Evolutionary conservation across 2,329 filamentous ascomycete species (phyloP), one percentile per base, ranked within the genome.

Genomic region (Dactylellina parvicollis): DNA sequence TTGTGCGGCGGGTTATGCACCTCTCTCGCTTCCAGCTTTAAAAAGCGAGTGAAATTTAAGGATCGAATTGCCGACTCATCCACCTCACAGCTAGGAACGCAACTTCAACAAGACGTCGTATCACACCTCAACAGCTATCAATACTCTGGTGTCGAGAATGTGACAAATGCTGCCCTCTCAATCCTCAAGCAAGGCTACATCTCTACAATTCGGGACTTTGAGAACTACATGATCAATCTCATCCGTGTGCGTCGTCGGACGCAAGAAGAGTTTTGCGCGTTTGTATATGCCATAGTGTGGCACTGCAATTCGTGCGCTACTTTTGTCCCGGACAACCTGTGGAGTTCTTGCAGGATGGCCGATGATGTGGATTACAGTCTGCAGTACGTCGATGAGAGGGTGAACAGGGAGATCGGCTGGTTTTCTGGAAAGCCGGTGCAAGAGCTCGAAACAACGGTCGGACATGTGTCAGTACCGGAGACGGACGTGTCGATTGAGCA

Each of bases 301-400:
- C 69, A 73, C 50, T 73, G 60, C 60, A 73, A 66, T 28, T 73
- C 69, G 9, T 73, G 69, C 22, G 69, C 69, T 30, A 73, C 60
- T 18, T 73, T 73, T 50, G 69, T 73, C 30, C 69, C 69, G 14
- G 69, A 73, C 40, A 61, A 52, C 34, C 60, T 73, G 12, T 73
- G 69, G 69, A 20, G 30, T 9, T 46, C 46, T 14, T 73, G 69
- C 34, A 47, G 46, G 5, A 40, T 40, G n/a, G n/a, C 28, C 9
- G 60, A 22, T n/a, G 69, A 73, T 32, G 46, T n/a, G n/a, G 69
- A 66, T 8, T 73, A 73, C 36, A 73, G 60, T 36, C 22, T 73
- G n/a, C 60, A 49, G 22, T 73, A 73, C 44, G 60, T 73, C 10
- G 60, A 73, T 22, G 54, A 66, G n/a, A 36, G 44, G 28, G 60